Base-by-base conservation (phyloP, 768 basidiomycete genomes). In the Agrocybe pediades region DNA sequence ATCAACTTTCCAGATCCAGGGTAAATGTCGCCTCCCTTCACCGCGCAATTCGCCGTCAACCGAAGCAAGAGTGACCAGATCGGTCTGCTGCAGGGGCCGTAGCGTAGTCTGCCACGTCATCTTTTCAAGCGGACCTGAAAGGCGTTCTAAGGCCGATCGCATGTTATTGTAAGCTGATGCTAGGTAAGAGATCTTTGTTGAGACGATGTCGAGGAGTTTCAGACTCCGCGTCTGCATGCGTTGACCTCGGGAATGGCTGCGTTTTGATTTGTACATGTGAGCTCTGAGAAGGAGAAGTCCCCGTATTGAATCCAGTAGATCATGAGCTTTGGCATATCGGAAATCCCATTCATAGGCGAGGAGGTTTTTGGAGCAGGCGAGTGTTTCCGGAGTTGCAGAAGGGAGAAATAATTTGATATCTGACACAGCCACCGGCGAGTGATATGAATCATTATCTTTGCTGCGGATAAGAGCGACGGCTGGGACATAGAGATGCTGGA, bases 401-500 rank as follows among this genome's bases (percentile, higher is more conserved):
- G 63, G 67, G 6, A 68, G 53, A 19, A 55, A 30, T 0, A 67
- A 55, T 17, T 50, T 45, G 13, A 67, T 56, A 24, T 58, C 54
- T 9, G 54, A 29, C 0, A 44, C 47, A 2, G 20, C 50, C 9
- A 24, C 27, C 9, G 41, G 49, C 11, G 16, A n/a, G 17, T 6
- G 19, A 15, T 25, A 41, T 9, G 24, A 25, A 5, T 7, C 39
- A 20, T 46, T 48, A 19, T n/a, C 17, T 3, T 23, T 45, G 2
- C 39, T 26, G 2, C 47, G 58, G 17, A 50, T 13, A 4, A 43
- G n/a, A 3, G 29, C 20, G 21, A 60, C 24, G 16, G 8, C 24
- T 0, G 69, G 70, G 21, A 69, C 69, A 29, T 72, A 71, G 1
- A 71, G 49, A 6, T 57, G 45, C 44, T 71, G 71, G 11, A 69